Conservation (phyloP, 352 stramenopile genomes). For the Hyaloperonospora arabidopsidis region DNA sequence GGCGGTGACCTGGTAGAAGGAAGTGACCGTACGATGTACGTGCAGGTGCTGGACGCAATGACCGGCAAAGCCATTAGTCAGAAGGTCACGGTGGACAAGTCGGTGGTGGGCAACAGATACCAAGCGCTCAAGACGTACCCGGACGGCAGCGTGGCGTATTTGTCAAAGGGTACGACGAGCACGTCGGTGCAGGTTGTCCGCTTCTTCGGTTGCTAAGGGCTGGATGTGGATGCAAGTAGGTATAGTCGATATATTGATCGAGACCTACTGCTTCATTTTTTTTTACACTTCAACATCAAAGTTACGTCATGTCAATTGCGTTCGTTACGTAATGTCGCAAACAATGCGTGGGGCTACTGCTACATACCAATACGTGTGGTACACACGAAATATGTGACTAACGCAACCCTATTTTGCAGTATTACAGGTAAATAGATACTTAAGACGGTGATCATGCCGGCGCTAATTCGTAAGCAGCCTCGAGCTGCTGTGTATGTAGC, state of each 20-base stretch:
- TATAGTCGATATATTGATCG: too few species aligned
- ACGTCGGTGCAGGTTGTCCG: constrained; percentile 46
- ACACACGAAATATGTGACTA: too few species aligned
- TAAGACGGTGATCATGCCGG: background rate
- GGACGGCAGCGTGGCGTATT: constrained; percentile 45
- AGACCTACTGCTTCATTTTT: too few species aligned
- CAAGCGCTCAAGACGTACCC: constrained; percentile 46
- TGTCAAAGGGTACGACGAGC: constrained; percentile 36
- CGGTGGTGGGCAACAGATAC: constrained; percentile 52
- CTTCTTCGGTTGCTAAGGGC: constrained; percentile 34
- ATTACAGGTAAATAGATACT: background rate
- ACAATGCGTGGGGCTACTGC: too few species aligned
- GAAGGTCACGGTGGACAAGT: constrained; percentile 34
- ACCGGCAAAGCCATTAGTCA: constrained; percentile 37
- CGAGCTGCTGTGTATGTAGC: constrained; percentile 71
- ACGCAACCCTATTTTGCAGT: too few species aligned
- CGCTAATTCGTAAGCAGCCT: constrained; percentile 1
- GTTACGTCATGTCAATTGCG: too few species aligned
- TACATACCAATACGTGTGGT: too few species aligned
- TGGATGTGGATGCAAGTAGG: too few species aligned
- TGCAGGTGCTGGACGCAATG: constrained; percentile 39
- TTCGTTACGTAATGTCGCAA: too few species aligned
- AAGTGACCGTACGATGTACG: constrained; percentile 35
- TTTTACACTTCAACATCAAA: too few species aligned
- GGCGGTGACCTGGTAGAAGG: constrained; percentile 30